A percentile compares a stretch with the other conserved stretches of the same genome.
Evolutionary conservation across 306 rosid genomes (phyloP).

Genomic region (Corylus americana): DNA sequence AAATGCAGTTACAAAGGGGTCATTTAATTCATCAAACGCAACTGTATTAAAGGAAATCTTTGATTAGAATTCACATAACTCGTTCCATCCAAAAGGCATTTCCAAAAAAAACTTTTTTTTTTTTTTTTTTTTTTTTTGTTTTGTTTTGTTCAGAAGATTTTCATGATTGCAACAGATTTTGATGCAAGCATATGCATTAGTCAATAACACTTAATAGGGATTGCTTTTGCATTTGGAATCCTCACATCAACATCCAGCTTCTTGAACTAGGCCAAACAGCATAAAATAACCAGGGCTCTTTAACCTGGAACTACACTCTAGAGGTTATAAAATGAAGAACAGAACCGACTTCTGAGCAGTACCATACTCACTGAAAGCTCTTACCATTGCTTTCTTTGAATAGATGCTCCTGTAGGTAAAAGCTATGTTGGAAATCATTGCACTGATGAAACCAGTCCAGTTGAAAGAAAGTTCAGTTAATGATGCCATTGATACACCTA

Average conservation of each 20-base stretch:
- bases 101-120: not conserved
- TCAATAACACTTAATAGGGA: not conserved
- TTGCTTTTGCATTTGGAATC: not conserved
- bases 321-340: not conserved
- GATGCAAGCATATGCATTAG: not conserved
- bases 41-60: not conserved
- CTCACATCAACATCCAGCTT: not conserved
- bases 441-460: slow-evolving; percentile 88
- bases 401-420: slow-evolving; percentile 92
- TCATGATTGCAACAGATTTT: not conserved
- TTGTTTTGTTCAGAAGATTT: not conserved
- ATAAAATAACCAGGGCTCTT: not conserved
- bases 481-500: slow-evolving; percentile 97
- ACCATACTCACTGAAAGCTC: slow-evolving; percentile 2
- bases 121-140: no score
- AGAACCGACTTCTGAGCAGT: not conserved
- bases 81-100: not conserved
- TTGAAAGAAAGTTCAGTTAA: slow-evolving; percentile 95
- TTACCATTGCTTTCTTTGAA: slow-evolving; percentile 81
- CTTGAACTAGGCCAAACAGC: slow-evolving; percentile 4
- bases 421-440: slow-evolving; percentile 92
- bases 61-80: not conserved
- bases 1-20: not conserved
- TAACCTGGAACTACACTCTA: not conserved
- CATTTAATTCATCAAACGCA: not conserved